Conservation (phyloP, 2,329 filamentous ascomycete species). For the Leptodontidium sp. region DNA sequence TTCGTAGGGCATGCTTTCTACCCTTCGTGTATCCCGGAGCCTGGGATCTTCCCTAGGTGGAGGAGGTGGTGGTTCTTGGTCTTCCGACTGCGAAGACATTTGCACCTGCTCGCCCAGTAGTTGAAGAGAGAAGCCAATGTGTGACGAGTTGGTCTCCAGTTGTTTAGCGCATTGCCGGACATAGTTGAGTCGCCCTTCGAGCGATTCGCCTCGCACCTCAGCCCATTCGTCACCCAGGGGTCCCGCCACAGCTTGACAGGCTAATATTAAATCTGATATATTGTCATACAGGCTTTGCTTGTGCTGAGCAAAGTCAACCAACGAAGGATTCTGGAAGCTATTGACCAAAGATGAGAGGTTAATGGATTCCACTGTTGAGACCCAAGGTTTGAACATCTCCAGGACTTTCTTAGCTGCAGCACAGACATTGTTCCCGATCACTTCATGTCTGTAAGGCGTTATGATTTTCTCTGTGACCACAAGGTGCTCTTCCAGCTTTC, state of each 20-base stretch:
- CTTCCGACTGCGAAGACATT: slow-evolving; percentile 53
- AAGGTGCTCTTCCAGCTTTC: slow-evolving; percentile 86
- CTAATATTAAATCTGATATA: slow-evolving; percentile 85
- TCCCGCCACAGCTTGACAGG: slow-evolving; percentile 90
- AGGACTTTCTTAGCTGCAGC: slow-evolving; percentile 79
- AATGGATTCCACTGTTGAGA: slow-evolving; percentile 89
- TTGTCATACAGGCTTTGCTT: slow-evolving; percentile 96
- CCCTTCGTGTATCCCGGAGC: slow-evolving; percentile 63
- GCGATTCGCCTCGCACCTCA: slow-evolving; percentile 85
- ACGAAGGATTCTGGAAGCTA: slow-evolving; percentile 82
- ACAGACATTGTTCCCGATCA: slow-evolving; percentile 85
- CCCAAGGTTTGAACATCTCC: slow-evolving; percentile 90
- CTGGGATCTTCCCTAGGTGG: slow-evolving; percentile 48
- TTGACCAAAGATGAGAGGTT: slow-evolving; percentile 83
- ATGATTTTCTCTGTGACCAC: slow-evolving; percentile 81
- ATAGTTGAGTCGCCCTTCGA: slow-evolving; percentile 85
- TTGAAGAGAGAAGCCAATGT: slow-evolving; percentile 88
- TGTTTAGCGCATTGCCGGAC: slow-evolving; percentile 81
- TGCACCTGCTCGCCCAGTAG: slow-evolving; percentile 84
- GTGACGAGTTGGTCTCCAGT: slow-evolving; percentile 84
- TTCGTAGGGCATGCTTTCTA: slow-evolving; percentile 64
- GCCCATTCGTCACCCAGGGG: slow-evolving; percentile 96
- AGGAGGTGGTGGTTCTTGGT: slow-evolving; percentile 49
- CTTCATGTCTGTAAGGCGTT: slow-evolving; percentile 77
- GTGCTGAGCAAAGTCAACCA: slow-evolving; percentile 86